phyloP scores from a whole-genome alignment of 1,139 yeast species.

The Pichia norvegensis region DNA sequence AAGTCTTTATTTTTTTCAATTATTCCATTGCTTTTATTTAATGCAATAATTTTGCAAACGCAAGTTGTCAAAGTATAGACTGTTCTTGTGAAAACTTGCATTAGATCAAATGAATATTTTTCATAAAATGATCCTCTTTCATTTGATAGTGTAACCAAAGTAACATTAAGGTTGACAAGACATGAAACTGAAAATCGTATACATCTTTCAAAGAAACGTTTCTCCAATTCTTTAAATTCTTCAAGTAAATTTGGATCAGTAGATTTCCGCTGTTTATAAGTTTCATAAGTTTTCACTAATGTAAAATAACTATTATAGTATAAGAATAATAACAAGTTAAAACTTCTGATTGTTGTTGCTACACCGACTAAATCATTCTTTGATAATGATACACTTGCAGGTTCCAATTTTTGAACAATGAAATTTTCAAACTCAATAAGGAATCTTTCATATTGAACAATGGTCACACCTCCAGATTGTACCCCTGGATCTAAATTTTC shows the following conservation, averaged over 20 bases:
- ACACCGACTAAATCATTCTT: constrained; percentile 12
- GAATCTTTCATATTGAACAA: constrained; percentile 17
- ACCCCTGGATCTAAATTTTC: not conserved
- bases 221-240: constrained; percentile 4
- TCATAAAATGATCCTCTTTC: constrained; percentile 13
- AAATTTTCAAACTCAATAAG: constrained; percentile 16
- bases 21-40: constrained; percentile 2
- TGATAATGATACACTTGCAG: constrained; percentile 10
- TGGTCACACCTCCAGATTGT: constrained; percentile 1
- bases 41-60: constrained; percentile 10
- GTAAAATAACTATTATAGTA: constrained; percentile 12
- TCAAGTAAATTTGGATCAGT: not conserved
- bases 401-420: constrained; percentile 9
- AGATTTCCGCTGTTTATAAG: not conserved
- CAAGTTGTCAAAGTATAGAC: constrained; percentile 11
- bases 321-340: constrained; percentile 11
- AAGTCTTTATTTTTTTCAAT: constrained; percentile 3
- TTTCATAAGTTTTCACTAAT: constrained; percentile 5
- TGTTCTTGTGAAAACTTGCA: constrained; percentile 19
- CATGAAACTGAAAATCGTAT: constrained; percentile 8
- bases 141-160: constrained; percentile 14
- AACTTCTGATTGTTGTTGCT: constrained; percentile 10
- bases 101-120: constrained; percentile 19
- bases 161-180: constrained; percentile 16
- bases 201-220: constrained; percentile 9